phyloP scores from a whole-genome alignment of 352 stramenopile species.

The Pythium folliculosum region DNA sequence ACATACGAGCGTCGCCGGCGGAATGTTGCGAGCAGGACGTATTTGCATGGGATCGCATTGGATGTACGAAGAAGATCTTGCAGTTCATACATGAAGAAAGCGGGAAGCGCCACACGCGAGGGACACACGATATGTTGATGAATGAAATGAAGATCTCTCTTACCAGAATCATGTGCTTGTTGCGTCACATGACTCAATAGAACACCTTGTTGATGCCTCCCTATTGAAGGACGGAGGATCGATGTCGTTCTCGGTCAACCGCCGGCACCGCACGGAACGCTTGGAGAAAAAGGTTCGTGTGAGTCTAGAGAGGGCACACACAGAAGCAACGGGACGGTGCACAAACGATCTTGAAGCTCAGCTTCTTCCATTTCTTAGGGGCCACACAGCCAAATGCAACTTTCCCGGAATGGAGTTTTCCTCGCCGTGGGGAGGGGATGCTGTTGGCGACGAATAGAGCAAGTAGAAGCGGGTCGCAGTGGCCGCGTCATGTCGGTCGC shows the following conservation, averaged over 20 bases:
- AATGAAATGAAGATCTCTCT: constrained; percentile 15
- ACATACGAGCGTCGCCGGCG: not conserved
- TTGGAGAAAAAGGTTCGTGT: too few relatives aligned
- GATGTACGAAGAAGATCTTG: constrained; percentile 10
- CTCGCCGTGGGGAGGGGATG: not conserved
- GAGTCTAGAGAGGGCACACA: too few relatives aligned
- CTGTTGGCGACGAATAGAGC: constrained; percentile 4
- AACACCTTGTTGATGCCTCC: not conserved
- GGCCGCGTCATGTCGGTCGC: not conserved
- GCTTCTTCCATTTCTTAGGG: not conserved
- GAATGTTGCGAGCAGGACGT: not conserved
- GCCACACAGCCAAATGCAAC: not conserved
- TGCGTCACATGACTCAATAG: too few relatives aligned
- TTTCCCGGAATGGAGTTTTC: not conserved
- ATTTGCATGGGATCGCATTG: constrained; percentile 12
- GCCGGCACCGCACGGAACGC: too few relatives aligned
- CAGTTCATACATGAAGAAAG: constrained; percentile 12
- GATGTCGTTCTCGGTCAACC: too few relatives aligned
- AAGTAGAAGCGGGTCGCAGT: not conserved
- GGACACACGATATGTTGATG: not conserved
- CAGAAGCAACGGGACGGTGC: not conserved
- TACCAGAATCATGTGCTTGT: not conserved
- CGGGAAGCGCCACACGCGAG: not conserved
- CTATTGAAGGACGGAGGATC: too few relatives aligned
- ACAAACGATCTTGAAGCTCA: not conserved